Conservation (phyloP, 140 eudicot genomes). For the Cichorium intybus region DNA sequence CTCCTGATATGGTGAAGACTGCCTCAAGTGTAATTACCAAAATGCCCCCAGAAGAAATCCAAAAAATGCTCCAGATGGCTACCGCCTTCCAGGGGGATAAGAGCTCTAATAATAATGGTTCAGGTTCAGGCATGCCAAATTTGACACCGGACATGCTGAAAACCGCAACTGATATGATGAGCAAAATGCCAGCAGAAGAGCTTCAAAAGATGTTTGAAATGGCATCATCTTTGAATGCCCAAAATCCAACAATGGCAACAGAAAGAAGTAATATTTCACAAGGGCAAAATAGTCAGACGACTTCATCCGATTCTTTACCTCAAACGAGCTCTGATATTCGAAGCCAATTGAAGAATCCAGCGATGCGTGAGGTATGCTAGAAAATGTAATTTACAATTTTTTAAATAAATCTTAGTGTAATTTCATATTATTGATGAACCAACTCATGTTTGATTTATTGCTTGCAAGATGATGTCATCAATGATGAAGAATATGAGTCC, state of each 20-base stretch:
- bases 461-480: constrained; percentile 78
- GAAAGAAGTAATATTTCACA: constrained; percentile 22
- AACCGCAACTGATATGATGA: constrained; percentile 83
- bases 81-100: constrained; percentile 57
- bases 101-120: constrained; percentile 40
- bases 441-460: constrained; percentile 3
- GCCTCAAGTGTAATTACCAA: constrained; percentile 70
- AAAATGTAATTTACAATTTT: too few species aligned
- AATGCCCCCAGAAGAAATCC: constrained; percentile 90
- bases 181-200: constrained; percentile 80
- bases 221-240: constrained; percentile 73
- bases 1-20: constrained; percentile 80
- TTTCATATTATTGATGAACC: background rate
- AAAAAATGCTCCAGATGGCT: constrained; percentile 77
- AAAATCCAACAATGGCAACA: constrained; percentile 28
- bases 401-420: too few species aligned
- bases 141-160: constrained; percentile 82
- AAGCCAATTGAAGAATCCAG: constrained; percentile 86
- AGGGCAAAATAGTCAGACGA: constrained; percentile 30
- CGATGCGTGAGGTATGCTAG: constrained; percentile 67
- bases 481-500: constrained; percentile 95
- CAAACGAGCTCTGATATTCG: constrained; percentile 70
- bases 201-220: constrained; percentile 77
- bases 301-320: constrained; percentile 29
- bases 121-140: constrained; percentile 57